Percentiles rank a stretch among this genome's conserved stretches.
These are phyloP conservation scores for Aquanectria penicillioides DNA, from an alignment of 2,329 filamentous ascomycete genomes.

Conservation along the genomic window DNA sequence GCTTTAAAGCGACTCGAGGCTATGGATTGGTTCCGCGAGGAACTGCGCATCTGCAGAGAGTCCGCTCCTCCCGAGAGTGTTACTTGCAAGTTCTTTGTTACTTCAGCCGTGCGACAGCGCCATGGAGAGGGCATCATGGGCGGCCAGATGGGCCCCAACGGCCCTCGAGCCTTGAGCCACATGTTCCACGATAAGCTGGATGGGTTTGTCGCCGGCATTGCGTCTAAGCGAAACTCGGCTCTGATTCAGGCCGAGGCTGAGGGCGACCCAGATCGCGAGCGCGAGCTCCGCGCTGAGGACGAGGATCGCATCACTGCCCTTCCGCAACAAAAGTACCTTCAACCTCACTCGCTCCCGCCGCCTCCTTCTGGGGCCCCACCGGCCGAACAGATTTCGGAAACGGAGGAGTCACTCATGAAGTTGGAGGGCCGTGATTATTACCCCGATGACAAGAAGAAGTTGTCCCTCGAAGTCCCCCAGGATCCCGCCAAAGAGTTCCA, in stretches of 20 bases:
- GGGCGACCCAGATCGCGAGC: conserved; percentile 81
- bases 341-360: conserved; percentile 56
- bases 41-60: conserved; percentile 90
- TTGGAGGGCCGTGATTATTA: conserved; percentile 61
- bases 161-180: conserved; percentile 73
- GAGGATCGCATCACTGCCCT: conserved; percentile 87
- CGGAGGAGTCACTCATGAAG: conserved; percentile 59
- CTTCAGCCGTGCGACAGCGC: conserved; percentile 65
- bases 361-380: conserved; percentile 44
- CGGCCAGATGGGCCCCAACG: conserved; percentile 31
- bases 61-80: conserved; percentile 88
- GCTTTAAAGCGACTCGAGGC: conserved; percentile 89
- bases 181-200: conserved; percentile 88
- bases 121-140: conserved; percentile 56
- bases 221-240: conserved; percentile 85
- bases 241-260: conserved; percentile 84
- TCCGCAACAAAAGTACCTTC: conserved; percentile 73
- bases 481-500: conserved; percentile 59
- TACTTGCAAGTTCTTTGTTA: conserved; percentile 95
- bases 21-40: conserved; percentile 98
- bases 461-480: conserved; percentile 34
- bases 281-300: conserved; percentile 81
- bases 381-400: conserved; percentile 36
- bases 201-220: conserved; percentile 86
- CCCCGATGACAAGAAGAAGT: conserved; percentile 53